Percentiles rank a stretch among this genome's conserved stretches.
These are phyloP conservation scores for Anaeramoeba flamelloides DNA, from an alignment of 78 protist species.

Conservation along the genomic window DNA sequence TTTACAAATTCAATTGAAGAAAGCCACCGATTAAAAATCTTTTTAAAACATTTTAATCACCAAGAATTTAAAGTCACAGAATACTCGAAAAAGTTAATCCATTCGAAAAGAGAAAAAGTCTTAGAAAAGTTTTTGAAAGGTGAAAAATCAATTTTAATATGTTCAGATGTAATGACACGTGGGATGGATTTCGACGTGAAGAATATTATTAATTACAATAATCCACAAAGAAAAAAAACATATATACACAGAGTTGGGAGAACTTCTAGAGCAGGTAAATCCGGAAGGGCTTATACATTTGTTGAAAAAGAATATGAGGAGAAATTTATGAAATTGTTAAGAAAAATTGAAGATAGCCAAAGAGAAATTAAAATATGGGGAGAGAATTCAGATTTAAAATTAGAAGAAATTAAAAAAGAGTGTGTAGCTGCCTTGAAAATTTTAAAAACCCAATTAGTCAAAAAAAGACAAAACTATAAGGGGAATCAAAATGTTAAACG, in stretches of 20 bases:
- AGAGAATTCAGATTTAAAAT: no score
- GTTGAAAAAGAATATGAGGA: no score
- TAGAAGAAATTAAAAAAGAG: no score
- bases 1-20: not conserved
- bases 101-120: not conserved
- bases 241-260: not conserved
- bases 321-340: no score
- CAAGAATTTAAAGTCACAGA: not conserved
- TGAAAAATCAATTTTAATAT: not conserved
- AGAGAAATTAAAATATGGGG: no score
- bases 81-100: not conserved
- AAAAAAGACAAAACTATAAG: no score
- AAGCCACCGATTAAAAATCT: not conserved
- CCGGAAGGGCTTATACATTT: not conserved
- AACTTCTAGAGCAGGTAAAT: not conserved
- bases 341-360: no score
- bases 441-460: no score
- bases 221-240: not conserved
- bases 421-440: no score
- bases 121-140: not conserved
- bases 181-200: not conserved
- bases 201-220: not conserved
- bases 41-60: not conserved
- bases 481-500: no score
- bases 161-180: not conserved